Evolutionary conservation across 352 stramenopile species (phyloP).

Genomic region (Bremia lactucae): DNA sequence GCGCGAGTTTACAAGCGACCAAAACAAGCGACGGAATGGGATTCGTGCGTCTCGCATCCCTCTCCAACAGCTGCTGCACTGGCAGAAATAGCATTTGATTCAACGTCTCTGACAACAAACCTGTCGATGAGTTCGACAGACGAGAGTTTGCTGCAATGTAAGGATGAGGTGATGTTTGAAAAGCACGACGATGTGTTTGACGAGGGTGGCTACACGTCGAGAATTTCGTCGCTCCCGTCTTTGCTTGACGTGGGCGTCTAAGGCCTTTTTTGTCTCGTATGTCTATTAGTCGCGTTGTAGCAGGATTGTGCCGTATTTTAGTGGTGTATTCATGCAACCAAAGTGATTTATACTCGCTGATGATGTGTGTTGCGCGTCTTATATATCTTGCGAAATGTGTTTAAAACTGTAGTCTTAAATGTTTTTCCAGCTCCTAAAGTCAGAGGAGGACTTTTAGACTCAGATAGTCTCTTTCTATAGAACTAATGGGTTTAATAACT

Average conservation of each 20-base stretch:
- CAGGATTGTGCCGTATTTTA: no score
- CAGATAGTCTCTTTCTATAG: no score
- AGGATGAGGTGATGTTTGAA: conserved; percentile 2
- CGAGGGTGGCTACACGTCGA: conserved; percentile 2
- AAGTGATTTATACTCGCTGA: no score
- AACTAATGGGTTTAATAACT: no score
- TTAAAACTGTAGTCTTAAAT: conserved; percentile 2
- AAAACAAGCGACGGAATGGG: conserved; percentile 7
- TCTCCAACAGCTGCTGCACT: conserved; percentile 3
- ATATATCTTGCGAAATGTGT: no score
- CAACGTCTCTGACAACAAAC: neutral
- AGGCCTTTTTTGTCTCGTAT: conserved; percentile 2
- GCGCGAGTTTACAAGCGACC: conserved; percentile 8
- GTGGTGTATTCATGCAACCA: no score
- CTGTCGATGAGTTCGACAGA: conserved; percentile 2
- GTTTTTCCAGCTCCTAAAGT: no score
- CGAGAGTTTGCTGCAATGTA: conserved; percentile 1
- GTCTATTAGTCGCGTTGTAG: conserved; percentile 6
- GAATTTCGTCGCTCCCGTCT: neutral
- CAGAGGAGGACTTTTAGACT: no score
- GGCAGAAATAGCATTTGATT: neutral
- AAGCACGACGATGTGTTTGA: conserved; percentile 6
- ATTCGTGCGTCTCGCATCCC: conserved; percentile 4
- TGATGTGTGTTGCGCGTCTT: no score
- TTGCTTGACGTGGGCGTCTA: conserved; percentile 15